Conservation (phyloP, 2,329 filamentous ascomycete species). For the Fusarium sp. region DNA sequence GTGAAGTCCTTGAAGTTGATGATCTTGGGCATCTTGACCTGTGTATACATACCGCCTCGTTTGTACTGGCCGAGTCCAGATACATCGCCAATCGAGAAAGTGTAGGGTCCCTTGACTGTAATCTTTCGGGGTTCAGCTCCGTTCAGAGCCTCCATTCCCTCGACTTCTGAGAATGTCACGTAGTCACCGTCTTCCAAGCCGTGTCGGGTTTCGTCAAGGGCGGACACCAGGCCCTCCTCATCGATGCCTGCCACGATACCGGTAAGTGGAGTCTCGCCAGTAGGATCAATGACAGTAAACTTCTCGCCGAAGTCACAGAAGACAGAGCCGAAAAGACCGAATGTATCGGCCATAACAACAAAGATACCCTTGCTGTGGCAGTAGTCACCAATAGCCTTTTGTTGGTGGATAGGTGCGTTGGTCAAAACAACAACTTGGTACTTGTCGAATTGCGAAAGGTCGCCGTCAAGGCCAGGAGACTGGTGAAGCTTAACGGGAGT, state of each 20-base stretch:
- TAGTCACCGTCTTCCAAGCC: conserved; percentile 96
- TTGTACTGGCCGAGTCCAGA: conserved; percentile 87
- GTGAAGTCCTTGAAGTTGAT: conserved; percentile 88
- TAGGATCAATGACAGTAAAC: conserved; percentile 90
- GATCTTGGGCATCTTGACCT: conserved; percentile 98
- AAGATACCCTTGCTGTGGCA: conserved; percentile 95
- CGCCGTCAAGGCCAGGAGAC: conserved; percentile 73
- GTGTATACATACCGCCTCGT: conserved; percentile 88
- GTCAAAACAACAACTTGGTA: conserved; percentile 96
- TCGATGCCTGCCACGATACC: conserved; percentile 93
- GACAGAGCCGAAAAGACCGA: conserved; percentile 92
- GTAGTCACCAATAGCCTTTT: conserved; percentile 89
- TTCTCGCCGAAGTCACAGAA: conserved; percentile 98
- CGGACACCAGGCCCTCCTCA: conserved; percentile 90
- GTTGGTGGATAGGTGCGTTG: conserved; percentile 81
- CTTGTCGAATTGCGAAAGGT: conserved; percentile 85
- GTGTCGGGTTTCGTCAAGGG: conserved; percentile 93
- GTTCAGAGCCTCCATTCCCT: conserved; percentile 93
- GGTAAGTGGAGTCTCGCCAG: conserved; percentile 86
- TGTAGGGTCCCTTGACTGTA: conserved; percentile 94
- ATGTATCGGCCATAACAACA: conserved; percentile 87
- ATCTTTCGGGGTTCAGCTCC: conserved; percentile 87
- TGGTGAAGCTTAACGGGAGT: conserved; percentile 87
- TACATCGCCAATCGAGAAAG: conserved; percentile 96
- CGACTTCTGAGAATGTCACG: conserved; percentile 92